Evolutionary conservation across 345 rosid genomes (phyloP).

Genomic region (Salix koriyanagi): DNA sequence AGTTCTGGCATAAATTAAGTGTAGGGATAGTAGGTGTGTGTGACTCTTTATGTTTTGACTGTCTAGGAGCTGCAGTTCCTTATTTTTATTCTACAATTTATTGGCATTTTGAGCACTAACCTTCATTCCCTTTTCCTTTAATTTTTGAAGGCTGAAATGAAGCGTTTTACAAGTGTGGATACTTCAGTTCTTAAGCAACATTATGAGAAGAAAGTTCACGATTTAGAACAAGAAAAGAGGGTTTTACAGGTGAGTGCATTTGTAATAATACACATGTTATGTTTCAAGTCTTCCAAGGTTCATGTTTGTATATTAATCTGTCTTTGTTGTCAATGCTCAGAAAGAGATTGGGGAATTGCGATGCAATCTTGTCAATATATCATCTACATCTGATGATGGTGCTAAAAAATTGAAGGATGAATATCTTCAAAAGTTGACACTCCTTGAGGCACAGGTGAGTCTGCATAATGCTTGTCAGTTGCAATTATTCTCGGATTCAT

Average conservation of each 20-base stretch:
- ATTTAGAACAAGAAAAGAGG: conserved; percentile 81
- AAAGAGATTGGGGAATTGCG: conserved; percentile 86
- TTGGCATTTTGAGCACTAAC: neutral
- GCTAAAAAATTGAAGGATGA: conserved; percentile 78
- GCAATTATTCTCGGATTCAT: conserved; percentile 5
- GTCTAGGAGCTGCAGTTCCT: neutral
- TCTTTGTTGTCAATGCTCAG: conserved; percentile 39
- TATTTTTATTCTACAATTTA: neutral
- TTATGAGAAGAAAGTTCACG: conserved; percentile 84
- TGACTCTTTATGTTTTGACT: neutral
- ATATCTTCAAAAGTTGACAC: conserved; percentile 83
- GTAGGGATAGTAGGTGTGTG: neutral
- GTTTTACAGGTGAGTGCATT: conserved; percentile 60
- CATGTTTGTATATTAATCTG: neutral
- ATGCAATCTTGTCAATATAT: conserved; percentile 61
- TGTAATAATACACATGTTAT: neutral
- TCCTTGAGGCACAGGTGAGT: conserved; percentile 81
- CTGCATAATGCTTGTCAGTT: neutral
- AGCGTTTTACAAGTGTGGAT: conserved; percentile 56
- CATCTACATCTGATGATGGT: conserved; percentile 70
- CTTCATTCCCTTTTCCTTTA: conserved; percentile 3
- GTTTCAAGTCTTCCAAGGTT: conserved; percentile 1
- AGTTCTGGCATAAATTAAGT: neutral
- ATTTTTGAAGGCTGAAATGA: conserved; percentile 88
- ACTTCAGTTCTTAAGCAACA: conserved; percentile 88